A percentile compares a stretch with the other conserved stretches of the same genome.
phyloP scores from a whole-genome alignment of 192 early-diverging fungal genomes.

The Coemansia guatemalensis region DNA sequence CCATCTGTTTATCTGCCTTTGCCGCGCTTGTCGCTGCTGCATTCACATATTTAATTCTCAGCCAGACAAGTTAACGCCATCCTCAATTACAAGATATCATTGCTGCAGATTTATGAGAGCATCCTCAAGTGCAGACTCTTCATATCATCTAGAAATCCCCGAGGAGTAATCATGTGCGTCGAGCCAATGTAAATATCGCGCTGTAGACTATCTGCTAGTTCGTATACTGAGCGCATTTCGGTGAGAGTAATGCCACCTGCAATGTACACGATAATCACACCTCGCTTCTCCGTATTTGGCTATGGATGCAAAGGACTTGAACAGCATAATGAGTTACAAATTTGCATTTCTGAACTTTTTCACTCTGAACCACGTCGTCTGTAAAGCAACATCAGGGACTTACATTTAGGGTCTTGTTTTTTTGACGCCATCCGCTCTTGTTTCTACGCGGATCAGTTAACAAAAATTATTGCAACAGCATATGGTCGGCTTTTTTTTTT shows the following conservation, averaged over 20 bases:
- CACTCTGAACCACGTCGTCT: not conserved
- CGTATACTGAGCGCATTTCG: slow-evolving; percentile 54
- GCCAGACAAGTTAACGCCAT: slow-evolving; percentile 6
- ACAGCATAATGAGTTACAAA: not conserved
- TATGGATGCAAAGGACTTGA: not conserved
- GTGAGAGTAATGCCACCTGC: slow-evolving; percentile 51
- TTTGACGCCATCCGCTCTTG: slow-evolving; percentile 12
- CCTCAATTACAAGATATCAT: not conserved
- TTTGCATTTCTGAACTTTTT: not conserved
- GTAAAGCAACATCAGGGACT: not conserved
- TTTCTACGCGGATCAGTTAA: slow-evolving; percentile 6
- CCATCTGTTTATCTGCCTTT: slow-evolving; percentile 13
- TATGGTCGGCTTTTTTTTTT: not conserved
- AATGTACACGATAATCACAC: slow-evolving; percentile 47
- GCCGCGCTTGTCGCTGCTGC: slow-evolving; percentile 3
- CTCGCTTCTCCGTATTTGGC: slow-evolving; percentile 10
- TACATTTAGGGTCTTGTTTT: slow-evolving; percentile 5
- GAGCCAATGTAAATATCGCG: slow-evolving; percentile 54
- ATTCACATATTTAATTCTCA: slow-evolving; percentile 24
- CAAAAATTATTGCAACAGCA: not conserved
- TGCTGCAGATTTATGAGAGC: slow-evolving; percentile 8
- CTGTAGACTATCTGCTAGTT: slow-evolving; percentile 34
- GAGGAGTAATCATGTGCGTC: slow-evolving; percentile 54
- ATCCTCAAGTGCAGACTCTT: slow-evolving; percentile 42
- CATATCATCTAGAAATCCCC: slow-evolving; percentile 47